These are phyloP conservation scores for Malus fusca DNA, from an alignment of 306 rosid genomes.

Conservation along the genomic window DNA sequence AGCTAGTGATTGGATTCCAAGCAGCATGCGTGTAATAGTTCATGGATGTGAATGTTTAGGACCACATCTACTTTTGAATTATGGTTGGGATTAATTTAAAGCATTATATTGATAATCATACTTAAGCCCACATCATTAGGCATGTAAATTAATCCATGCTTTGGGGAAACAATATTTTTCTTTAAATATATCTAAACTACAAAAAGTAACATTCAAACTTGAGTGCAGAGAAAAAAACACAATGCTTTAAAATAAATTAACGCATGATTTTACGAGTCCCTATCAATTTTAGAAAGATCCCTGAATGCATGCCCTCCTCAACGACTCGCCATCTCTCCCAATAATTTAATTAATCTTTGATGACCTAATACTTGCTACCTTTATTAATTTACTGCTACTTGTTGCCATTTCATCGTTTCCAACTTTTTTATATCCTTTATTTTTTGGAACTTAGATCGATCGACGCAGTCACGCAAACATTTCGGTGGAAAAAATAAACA, in stretches of 20 bases:
- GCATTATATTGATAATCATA: neutral
- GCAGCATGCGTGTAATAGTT: neutral
- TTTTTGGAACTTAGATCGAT: neutral
- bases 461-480: neutral
- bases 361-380: constrained; percentile 7
- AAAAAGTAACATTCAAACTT: too few relatives aligned
- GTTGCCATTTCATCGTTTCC: constrained; percentile 17
- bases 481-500: neutral
- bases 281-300: neutral
- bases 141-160: neutral
- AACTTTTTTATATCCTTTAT: neutral
- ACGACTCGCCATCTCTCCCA: neutral
- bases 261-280: neutral
- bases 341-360: neutral
- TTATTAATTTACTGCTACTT: constrained; percentile 1
- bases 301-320: neutral
- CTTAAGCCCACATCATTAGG: neutral
- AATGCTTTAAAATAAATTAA: neutral
- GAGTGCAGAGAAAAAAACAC: neutral
- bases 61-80: neutral
- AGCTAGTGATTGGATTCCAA: neutral
- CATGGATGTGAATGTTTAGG: neutral
- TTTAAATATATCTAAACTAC: neutral
- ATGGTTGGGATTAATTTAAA: neutral
- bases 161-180: neutral